Percentiles rank a stretch among this genome's conserved stretches.
phyloP scores from a whole-genome alignment of 192 early-diverging fungal species.

The Backusella macrospora region DNA sequence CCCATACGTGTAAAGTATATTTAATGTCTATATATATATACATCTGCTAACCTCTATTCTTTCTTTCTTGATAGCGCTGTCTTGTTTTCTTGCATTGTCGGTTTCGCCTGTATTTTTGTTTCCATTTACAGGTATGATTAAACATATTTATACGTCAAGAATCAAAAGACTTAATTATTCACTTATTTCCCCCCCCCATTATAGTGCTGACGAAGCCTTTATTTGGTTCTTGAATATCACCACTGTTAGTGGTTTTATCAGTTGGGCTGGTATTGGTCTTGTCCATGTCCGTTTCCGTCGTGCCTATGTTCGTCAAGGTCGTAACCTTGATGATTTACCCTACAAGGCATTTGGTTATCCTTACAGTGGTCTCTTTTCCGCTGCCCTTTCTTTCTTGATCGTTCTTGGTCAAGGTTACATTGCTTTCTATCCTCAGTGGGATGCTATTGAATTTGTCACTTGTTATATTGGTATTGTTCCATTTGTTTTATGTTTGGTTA shows the following conservation, averaged over 20 bases:
- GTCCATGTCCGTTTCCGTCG: conserved; percentile 81
- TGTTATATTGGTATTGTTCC: conserved; percentile 66
- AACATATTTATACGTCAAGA: neutral
- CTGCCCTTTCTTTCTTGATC: conserved; percentile 59
- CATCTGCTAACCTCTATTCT: neutral
- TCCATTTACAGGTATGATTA: conserved; percentile 39
- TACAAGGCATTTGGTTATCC: conserved; percentile 72
- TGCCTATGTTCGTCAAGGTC: conserved; percentile 71
- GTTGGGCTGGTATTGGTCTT: conserved; percentile 79
- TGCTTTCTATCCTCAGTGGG: conserved; percentile 55
- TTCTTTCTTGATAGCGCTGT: conserved; percentile 39
- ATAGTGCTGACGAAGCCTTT: conserved; percentile 52
- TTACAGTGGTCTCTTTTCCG: conserved; percentile 65
- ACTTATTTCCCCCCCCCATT: too few species aligned
- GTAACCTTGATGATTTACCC: conserved; percentile 59
- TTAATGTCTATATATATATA: neutral
- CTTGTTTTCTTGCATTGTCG: conserved; percentile 53
- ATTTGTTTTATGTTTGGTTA: conserved; percentile 59
- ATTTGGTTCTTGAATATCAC: conserved; percentile 62
- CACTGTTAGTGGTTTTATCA: conserved; percentile 77
- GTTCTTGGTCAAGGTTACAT: conserved; percentile 64
- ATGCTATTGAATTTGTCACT: conserved; percentile 52
- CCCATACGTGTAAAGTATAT: conserved; percentile 43
- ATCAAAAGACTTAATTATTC: too few species aligned
- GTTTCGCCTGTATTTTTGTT: conserved; percentile 57